Evolutionary conservation across 2,329 filamentous ascomycete genomes (phyloP), one percentile per base, ranked within the genome.

Genomic region (Alternaria alternata): DNA sequence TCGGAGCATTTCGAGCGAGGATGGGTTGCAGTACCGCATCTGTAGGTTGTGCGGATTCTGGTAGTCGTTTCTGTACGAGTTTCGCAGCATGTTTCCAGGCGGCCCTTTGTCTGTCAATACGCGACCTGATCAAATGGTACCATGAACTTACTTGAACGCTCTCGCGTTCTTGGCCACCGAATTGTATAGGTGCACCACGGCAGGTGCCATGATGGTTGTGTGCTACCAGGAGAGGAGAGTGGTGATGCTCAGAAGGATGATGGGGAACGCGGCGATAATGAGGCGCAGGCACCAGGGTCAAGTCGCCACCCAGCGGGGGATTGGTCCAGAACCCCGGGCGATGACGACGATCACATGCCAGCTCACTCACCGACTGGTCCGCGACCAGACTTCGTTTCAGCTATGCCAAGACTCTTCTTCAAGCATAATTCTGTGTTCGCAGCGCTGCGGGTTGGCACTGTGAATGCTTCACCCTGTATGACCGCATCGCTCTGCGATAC

Each of bases 21-120:
- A 86, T 81, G 18, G 88, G 87, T 73, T 90, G 84, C 49, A 89
- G 78, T 69, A 86, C 81, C 26, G 77, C 77, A 64, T 82, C 75
- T 20, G 81, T 71, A 61, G 84, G 79, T 57, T 80, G 77, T 59
- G 74, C 54, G 59, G 79, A 76, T 36, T 81, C 74, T 54, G 79
- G 77, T 51, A 85, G 70, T 59, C 82, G 80, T 58, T 78, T 74
- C 72, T 81, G 80, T 59, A 84, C 73, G 54, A 81, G 76, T 63
- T 78, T 79, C 49, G 81, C 79, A 56, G 81, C 78, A 67, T 83
- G 80, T 69, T 81, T 81, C 75, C 82, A 81, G 70, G 81, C 81
- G 70, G 80, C 79, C 72, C 82, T 84, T 48, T 43, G 51, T 55
- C 51, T 57, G 63, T 76, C 57, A 76, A 58, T 51, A 52, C 16